Percentiles rank a stretch among this genome's conserved stretches.
phyloP scores from a whole-genome alignment of 2,329 filamentous ascomycete genomes.

The Arthrobotrys sphaeroides region DNA sequence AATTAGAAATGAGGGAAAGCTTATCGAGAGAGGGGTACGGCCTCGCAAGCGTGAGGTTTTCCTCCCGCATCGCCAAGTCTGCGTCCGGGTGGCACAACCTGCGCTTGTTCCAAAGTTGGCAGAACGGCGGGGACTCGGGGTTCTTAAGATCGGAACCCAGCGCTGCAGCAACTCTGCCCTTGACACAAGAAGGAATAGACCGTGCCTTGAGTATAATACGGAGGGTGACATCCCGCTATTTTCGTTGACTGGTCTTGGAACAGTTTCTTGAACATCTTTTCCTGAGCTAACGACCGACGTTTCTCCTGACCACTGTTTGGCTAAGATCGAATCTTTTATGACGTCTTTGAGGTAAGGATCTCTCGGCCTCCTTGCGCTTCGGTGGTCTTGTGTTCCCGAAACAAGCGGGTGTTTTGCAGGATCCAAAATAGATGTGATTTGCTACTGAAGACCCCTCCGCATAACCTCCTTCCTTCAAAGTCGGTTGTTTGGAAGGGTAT shows the following conservation, averaged over 20 bases:
- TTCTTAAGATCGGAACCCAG: background rate
- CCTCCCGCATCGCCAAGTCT: slow-evolving; percentile 6
- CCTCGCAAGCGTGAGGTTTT: background rate
- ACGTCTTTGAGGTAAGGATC: background rate
- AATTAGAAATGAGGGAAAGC: background rate
- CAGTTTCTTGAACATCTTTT: background rate
- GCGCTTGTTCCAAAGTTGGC: background rate
- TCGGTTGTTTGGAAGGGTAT: background rate
- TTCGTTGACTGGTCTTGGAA: background rate
- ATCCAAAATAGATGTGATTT: background rate
- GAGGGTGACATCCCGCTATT: background rate
- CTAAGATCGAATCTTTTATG: background rate
- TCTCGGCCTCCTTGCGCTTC: background rate
- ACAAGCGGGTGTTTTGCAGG: background rate
- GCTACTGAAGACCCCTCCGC: background rate
- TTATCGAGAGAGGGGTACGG: background rate
- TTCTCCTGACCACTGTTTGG: background rate
- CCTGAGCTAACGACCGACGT: background rate
- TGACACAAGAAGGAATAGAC: background rate
- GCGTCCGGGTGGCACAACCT: slow-evolving; percentile 16
- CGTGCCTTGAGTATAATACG: background rate
- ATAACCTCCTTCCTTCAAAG: background rate
- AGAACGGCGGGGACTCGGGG: background rate
- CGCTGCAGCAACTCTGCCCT: background rate
- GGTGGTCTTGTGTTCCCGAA: background rate